Evolutionary conservation across 164 flowering plant species (phyloP), one percentile per base, ranked within the genome.

Genomic region (Chimonanthus praecox): DNA sequence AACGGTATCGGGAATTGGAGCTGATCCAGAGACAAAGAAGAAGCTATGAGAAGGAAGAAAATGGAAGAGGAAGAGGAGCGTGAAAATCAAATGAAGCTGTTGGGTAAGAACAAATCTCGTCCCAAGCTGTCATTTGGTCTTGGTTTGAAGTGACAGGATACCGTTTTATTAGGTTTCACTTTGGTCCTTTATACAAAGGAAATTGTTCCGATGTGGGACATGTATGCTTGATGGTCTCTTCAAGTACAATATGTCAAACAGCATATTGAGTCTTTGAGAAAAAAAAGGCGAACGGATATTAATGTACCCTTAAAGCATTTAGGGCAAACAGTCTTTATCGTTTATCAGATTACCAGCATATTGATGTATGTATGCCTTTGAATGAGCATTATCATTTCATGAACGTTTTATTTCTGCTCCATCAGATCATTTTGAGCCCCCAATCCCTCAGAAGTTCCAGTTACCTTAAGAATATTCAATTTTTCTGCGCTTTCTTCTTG

Each of bases 41-140:
- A 94, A 82, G 95, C 92, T 4, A 58, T 90, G 92, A 73, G 88
- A 60, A 85, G 92, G 82, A 96, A 94, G 88, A 96, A 89, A 78
- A 82, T 85, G 72, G 87, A 92, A 80, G 98, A 94, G 79, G 98
- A 96, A 75, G 97, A 92, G 82, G 92, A 88, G 75, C 87, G 97
- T 11, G 75, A 81, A 46, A 90, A 90, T 72, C 98, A 92, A 79
- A 88, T 88, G 89, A 86, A 84, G 71, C 60, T 96, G 72, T 78
- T 96, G 79, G 99, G 99, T 49, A 96, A 94, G 87, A 96, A 96
- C 86, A 96, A 96, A 76, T 80, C 97, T 10, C 82, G 99, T 48
- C 98, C 99, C 0, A 96, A 94, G 77, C 78, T 96, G 74, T 96
- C 99, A 0, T 94, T 92, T 77, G 99, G 92, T 3, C 10, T 95